Conservation (phyloP, 1,284 basidiomycete genomes). For the Schizophyllum amplum region DNA sequence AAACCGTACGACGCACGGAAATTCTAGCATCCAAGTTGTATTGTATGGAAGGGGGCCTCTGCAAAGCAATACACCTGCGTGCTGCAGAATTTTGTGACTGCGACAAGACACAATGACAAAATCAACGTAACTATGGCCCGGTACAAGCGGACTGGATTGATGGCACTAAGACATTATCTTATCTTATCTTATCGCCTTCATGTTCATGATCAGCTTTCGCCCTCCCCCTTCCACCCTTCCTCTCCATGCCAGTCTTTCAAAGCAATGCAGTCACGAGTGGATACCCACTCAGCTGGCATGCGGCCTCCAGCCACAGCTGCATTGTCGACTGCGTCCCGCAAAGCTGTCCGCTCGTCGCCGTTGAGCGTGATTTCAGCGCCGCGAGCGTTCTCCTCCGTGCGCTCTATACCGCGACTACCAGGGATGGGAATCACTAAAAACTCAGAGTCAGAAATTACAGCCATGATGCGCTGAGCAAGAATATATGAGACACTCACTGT, state of each 20-base stretch:
- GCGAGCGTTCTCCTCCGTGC: slow-evolving; percentile 9
- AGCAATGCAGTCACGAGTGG: slow-evolving; percentile 8
- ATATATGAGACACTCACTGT: slow-evolving; percentile 35
- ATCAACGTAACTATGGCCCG: too few relatives aligned
- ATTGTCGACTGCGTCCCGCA: slow-evolving; percentile 7
- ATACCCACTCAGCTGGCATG: neutral
- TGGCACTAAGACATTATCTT: too few relatives aligned
- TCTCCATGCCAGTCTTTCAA: slow-evolving; percentile 6
- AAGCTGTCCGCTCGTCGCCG: slow-evolving; percentile 3
- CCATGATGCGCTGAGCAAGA: slow-evolving; percentile 12
- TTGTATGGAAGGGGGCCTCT: too few relatives aligned
- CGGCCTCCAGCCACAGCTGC: slow-evolving; percentile 10
- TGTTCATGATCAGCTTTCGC: too few relatives aligned
- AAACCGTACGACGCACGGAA: neutral
- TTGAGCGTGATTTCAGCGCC: slow-evolving; percentile 6
- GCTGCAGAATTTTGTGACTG: too few relatives aligned
- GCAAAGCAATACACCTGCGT: too few relatives aligned
- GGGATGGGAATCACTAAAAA: slow-evolving; percentile 4
- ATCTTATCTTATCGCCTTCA: too few relatives aligned
- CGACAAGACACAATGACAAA: too few relatives aligned
- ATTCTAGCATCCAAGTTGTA: neutral
- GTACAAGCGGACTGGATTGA: too few relatives aligned
- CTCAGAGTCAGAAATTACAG: slow-evolving; percentile 2
- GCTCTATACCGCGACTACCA: slow-evolving; percentile 2
- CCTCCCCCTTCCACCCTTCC: neutral